Base-by-base conservation (phyloP, 306 rosid genomes). In the Hylodesmum podocarpum region DNA sequence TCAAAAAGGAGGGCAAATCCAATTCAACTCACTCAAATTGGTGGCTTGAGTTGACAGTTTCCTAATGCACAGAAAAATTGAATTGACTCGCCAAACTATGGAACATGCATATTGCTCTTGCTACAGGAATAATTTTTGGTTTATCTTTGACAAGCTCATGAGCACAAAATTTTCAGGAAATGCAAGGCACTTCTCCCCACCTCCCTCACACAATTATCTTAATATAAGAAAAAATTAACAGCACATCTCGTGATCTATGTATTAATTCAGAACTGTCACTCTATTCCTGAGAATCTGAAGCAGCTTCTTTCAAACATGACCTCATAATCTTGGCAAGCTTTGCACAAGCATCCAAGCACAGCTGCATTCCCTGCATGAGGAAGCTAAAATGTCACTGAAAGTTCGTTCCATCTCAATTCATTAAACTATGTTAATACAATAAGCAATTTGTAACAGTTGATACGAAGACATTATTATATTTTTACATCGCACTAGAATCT, bases 261-360 rank as follows among this genome's bases (percentile, higher is more conserved):
- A n/a, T n/a, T 5, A 66, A 37, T 29, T 33, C 29, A 53, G 37
- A 77, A 54, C 47, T 65, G 10, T 22, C 47, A 78, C 22, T 41
- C 84, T 88, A 86, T 39, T 89, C 94, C 68, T 87, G 83, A 29
- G 89, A 79, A 77, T 76, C 70, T 8, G 87, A 76, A 49, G 86
- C 87, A 68, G 89, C 73, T 79, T 85, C 93, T 84, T 90, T 94
- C 87, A 94, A 85, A 76, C 95, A 90, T 19, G 89, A 50, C 81
- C 96, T 85, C 97, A 92, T 92, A 75, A 94, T 84, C 87, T 80
- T 79, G 13, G 87, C 91, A 70, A 94, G 97, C 87, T 94, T 88
- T 44, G 88, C 87, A 49, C 96, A 94, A 57, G 98, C 96, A 82
- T 94, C 98, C 59, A 91, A 77, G 76, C 97, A 94, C 8, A 94